Percentiles rank a stretch among this genome's conserved stretches.
phyloP scores from a whole-genome alignment of 2,329 filamentous ascomycete species.

The Colletotrichum tropicale region DNA sequence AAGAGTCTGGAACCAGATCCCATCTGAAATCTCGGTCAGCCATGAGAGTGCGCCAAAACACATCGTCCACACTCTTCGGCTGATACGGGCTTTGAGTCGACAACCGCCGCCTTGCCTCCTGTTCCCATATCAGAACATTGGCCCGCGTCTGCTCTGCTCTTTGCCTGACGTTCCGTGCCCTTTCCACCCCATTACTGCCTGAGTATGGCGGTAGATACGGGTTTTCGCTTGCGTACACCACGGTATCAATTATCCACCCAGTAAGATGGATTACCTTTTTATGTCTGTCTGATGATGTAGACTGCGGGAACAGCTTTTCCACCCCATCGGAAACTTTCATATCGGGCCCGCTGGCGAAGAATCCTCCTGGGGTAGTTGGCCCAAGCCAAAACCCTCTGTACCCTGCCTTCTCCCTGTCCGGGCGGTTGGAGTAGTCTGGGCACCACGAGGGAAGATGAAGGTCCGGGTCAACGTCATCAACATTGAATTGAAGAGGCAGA shows the following conservation, averaged over 20 bases:
- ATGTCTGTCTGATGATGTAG: background rate
- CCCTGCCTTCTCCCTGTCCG: background rate
- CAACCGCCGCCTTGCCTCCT: background rate
- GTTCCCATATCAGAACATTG: background rate
- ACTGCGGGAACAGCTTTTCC: background rate
- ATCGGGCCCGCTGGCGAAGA: background rate
- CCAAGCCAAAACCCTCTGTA: background rate
- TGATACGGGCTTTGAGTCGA: background rate
- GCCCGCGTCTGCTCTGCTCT: background rate
- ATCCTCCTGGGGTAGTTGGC: background rate
- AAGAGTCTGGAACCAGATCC: background rate
- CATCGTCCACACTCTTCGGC: background rate
- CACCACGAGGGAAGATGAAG: background rate
- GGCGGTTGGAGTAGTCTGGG: background rate
- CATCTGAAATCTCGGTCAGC: background rate
- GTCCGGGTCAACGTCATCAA: background rate
- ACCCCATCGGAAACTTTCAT: background rate
- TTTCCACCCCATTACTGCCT: background rate
- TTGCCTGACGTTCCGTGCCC: background rate
- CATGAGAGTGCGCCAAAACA: background rate
- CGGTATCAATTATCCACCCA: background rate
- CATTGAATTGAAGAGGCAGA: background rate
- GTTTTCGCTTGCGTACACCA: background rate
- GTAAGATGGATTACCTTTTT: background rate
- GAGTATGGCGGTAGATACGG: background rate